These are phyloP conservation scores for Plasmodium gonderi DNA, from an alignment of 169 alveolate species.

Conservation along the genomic window DNA sequence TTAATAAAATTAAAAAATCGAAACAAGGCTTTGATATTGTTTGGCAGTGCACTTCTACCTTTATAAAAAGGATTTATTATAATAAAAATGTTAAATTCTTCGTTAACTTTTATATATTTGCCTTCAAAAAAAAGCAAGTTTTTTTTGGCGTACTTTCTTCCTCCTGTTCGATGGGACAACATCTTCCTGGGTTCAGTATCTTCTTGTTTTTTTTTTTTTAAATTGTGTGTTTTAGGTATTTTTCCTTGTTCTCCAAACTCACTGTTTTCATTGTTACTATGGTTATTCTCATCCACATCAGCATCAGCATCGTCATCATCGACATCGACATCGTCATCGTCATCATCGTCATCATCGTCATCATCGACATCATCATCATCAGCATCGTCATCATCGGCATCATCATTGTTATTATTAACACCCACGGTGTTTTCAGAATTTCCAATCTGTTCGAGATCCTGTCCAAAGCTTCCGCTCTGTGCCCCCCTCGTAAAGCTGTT, in stretches of 20 bases:
- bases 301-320: not conserved
- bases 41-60: slow-evolving; percentile 97
- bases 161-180: not conserved
- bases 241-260: not conserved
- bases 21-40: slow-evolving; percentile 93
- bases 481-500: not conserved
- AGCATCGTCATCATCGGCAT: no score
- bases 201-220: not conserved
- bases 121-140: slow-evolving; percentile 85
- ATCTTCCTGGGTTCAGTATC: not conserved
- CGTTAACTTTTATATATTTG: slow-evolving; percentile 91
- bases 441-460: no score
- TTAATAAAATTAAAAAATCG: slow-evolving; percentile 93
- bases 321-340: no score
- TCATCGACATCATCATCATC: no score
- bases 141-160: slow-evolving; percentile 84
- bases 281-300: not conserved
- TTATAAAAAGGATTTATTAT: slow-evolving; percentile 99
- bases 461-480: not conserved
- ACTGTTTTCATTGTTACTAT: not conserved
- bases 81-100: slow-evolving; percentile 96
- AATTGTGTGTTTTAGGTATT: no score
- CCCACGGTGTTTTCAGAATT: not conserved
- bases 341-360: no score
- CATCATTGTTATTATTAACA: not conserved